Evolutionary conservation across 768 basidiomycete genomes (phyloP).

Genomic region (Crepidotus variabilis): DNA sequence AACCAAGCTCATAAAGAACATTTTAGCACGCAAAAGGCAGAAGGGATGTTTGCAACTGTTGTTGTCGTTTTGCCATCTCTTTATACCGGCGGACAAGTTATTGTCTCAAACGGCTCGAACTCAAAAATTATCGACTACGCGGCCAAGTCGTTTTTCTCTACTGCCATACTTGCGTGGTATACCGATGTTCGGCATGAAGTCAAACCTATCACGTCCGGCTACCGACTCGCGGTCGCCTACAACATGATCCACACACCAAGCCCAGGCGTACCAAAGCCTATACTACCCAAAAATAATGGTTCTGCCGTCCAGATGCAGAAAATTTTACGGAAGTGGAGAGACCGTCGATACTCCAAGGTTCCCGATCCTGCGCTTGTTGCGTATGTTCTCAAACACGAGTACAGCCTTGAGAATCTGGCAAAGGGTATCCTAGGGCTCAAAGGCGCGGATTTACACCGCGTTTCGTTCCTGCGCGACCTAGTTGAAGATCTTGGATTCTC

Average conservation of each 20-base stretch:
- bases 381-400: slow-evolving; percentile 25
- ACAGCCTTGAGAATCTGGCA: slow-evolving; percentile 19
- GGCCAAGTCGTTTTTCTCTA: slow-evolving; percentile 23
- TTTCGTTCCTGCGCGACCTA: slow-evolving; percentile 26
- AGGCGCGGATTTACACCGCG: slow-evolving; percentile 32
- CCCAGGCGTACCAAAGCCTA: slow-evolving; percentile 23
- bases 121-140: slow-evolving; percentile 33
- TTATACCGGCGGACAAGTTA: slow-evolving; percentile 43
- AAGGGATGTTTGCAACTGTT: slow-evolving; percentile 51
- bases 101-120: slow-evolving; percentile 33
- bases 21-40: slow-evolving; percentile 39
- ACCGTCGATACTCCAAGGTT: slow-evolving; percentile 15
- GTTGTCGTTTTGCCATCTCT: slow-evolving; percentile 43
- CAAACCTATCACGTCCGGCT: slow-evolving; percentile 44
- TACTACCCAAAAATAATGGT: slow-evolving; percentile 21
- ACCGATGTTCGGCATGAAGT: slow-evolving; percentile 50
- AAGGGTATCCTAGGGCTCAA: slow-evolving; percentile 27
- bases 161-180: slow-evolving; percentile 46
- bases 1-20: neutral
- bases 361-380: slow-evolving; percentile 17
- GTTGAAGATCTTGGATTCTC: slow-evolving; percentile 30
- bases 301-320: slow-evolving; percentile 20
- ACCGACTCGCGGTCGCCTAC: slow-evolving; percentile 46
- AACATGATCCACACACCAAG: slow-evolving; percentile 40
- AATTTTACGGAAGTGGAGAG: slow-evolving; percentile 35